These are phyloP conservation scores for Aurifilum marmelostoma DNA, from an alignment of 2,329 filamentous ascomycete genomes.

Conservation along the genomic window DNA sequence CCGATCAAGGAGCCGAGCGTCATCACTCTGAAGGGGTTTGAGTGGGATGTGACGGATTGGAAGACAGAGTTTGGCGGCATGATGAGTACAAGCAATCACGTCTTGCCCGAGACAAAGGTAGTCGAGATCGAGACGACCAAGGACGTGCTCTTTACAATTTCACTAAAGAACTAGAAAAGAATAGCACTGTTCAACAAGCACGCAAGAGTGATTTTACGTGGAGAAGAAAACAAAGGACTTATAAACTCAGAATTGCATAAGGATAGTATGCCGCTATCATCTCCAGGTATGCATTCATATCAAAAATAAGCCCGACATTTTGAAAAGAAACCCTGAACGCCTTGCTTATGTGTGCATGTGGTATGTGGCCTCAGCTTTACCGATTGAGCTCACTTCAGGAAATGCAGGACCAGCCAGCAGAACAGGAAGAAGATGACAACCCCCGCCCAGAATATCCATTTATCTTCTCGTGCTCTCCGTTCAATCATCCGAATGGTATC, in stretches of 20 bases:
- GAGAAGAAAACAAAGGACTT: background rate
- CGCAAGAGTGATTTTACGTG: too few relatives aligned
- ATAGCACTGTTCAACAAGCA: background rate
- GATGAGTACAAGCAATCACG: constrained; percentile 81
- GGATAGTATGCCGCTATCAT: background rate
- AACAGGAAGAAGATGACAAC: constrained; percentile 87
- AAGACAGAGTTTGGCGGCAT: constrained; percentile 73
- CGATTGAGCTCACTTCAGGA: constrained; percentile 62
- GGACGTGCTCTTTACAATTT: constrained; percentile 76
- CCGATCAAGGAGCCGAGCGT: constrained; percentile 77
- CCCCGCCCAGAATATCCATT: constrained; percentile 94
- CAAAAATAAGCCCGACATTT: background rate
- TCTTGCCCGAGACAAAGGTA: constrained; percentile 59
- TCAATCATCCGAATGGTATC: constrained; percentile 98
- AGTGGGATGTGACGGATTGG: constrained; percentile 92
- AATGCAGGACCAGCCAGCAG: constrained; percentile 89
- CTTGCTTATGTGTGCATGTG: constrained; percentile 28
- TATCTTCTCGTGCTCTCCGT: constrained; percentile 87
- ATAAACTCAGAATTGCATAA: background rate
- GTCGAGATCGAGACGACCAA: constrained; percentile 66
- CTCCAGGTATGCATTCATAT: background rate
- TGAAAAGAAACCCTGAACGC: constrained; percentile 21
- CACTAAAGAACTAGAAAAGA: constrained; percentile 47
- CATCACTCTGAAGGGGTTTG: constrained; percentile 80
- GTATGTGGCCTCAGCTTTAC: background rate